These are phyloP conservation scores for Botrytis byssoidea DNA, from an alignment of 2,329 filamentous ascomycete species.

Conservation along the genomic window DNA sequence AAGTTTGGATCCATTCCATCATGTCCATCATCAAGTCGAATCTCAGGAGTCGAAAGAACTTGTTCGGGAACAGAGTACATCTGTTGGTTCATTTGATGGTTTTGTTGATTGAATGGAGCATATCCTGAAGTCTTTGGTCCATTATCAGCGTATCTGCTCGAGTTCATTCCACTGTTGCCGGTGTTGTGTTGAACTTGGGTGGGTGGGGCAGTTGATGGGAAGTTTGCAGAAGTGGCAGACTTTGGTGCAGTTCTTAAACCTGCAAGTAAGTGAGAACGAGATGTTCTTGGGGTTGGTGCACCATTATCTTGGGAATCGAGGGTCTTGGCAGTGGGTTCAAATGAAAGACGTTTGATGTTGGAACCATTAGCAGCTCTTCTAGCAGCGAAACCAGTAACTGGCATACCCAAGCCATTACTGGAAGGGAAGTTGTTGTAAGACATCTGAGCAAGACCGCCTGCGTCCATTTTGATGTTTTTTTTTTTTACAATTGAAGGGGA, in stretches of 20 bases:
- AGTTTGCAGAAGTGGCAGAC: slow-evolving; percentile 69
- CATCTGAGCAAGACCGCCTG: slow-evolving; percentile 99
- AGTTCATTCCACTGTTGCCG: slow-evolving; percentile 27
- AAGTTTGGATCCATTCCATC: slow-evolving; percentile 80
- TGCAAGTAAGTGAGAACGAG: slow-evolving; percentile 89
- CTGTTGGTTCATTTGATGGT: slow-evolving; percentile 48
- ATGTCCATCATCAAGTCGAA: slow-evolving; percentile 69
- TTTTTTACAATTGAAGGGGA: slow-evolving; percentile 30
- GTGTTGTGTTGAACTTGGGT: slow-evolving; percentile 48
- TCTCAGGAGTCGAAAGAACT: slow-evolving; percentile 77
- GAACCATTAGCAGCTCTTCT: slow-evolving; percentile 69
- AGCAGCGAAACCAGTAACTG: slow-evolving; percentile 78
- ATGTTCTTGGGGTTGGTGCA: slow-evolving; percentile 82
- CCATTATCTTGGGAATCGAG: slow-evolving; percentile 66
- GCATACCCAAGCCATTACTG: slow-evolving; percentile 70
- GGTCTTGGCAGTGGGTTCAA: slow-evolving; percentile 64
- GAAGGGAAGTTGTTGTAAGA: slow-evolving; percentile 79
- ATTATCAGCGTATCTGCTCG: slow-evolving; percentile 39
- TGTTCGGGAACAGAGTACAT: slow-evolving; percentile 77
- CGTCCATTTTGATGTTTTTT: slow-evolving; percentile 63
- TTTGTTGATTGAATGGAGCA: slow-evolving; percentile 38
- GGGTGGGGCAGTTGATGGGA: slow-evolving; percentile 64
- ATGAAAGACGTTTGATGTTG: slow-evolving; percentile 86
- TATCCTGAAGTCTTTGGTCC: slow-evolving; percentile 39
- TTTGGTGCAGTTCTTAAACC: slow-evolving; percentile 93